Base-by-base conservation (phyloP, 2,329 filamentous ascomycete species). In the Trichoderma brevicompactum region DNA sequence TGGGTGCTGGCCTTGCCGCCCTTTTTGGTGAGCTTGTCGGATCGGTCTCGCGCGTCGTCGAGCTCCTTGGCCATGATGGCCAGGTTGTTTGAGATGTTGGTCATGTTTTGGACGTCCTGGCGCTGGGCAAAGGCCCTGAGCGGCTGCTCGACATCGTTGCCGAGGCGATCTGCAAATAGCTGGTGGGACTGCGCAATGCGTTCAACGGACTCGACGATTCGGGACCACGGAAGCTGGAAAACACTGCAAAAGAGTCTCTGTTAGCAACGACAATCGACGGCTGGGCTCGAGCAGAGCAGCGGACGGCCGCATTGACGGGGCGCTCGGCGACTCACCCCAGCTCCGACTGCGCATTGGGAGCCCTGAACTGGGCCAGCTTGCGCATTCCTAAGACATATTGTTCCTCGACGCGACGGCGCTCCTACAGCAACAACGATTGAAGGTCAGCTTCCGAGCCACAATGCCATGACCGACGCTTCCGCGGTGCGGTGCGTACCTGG, bases 321-420 rank as follows among this genome's bases (percentile, higher is more conserved):
- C 17, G 17, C 34, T 9, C 44, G 53, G 17, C 19, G 68, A 79
- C 87, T 74, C 88, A 97, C 95, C 95, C 95, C 69, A 99, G 84
- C 73, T 97, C 92, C 7, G 89, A 89, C 59, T 87, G 85, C 69
- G 88, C 84, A 75, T 94, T 92, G 62, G 91, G 89, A 62, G 90
- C 86, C 70, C 87, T 89, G 75, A 88, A 89, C 73, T 88, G 85
- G 67, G 90, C 85, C 68, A 99, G 87, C 81, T 91, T 96, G 73
- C 89, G 89, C 72, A 99, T 81, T 49, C 90, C 89, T 72, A 88
- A 83, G 53, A 92, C 91, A 79, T 99, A 99, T 74, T 89, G 85
- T 74, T 98, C 94, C 79, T 99, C 95, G 68, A 98, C 85, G 73
- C 89, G 91, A 76, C 94, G 90, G 72, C 95, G 92, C 82, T 99